Evolutionary conservation across 164 flowering plant species (phyloP).

Genomic region (Paratinospora sagittata): DNA sequence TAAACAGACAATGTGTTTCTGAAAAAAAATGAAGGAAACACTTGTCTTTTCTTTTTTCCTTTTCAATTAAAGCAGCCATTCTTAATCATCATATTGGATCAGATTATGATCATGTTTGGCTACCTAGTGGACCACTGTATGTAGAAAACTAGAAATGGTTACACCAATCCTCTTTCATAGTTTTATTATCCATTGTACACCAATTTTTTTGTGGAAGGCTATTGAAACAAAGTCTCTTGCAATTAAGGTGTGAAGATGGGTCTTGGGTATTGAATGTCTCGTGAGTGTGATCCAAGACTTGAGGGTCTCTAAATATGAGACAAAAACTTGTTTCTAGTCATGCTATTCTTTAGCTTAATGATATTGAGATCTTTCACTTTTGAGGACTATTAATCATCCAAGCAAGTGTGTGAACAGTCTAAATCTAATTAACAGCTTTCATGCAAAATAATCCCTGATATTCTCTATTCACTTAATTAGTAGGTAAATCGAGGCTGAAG

Average conservation of each 20-base stretch:
- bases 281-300: too few species aligned
- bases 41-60: background rate
- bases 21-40: background rate
- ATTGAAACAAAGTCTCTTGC: too few species aligned
- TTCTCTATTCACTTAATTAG: background rate
- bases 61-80: background rate
- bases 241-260: too few species aligned
- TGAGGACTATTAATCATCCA: background rate
- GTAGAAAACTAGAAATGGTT: too few species aligned
- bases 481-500: constrained; percentile 67
- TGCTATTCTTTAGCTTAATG: background rate
- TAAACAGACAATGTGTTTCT: background rate
- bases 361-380: background rate
- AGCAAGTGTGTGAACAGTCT: background rate
- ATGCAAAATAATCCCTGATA: background rate
- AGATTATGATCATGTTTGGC: too few species aligned
- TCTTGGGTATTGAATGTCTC: too few species aligned
- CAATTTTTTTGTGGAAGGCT: too few species aligned
- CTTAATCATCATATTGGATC: too few species aligned
- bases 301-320: too few species aligned
- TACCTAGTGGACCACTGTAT: too few species aligned
- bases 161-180: too few species aligned
- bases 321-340: background rate
- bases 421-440: background rate
- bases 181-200: too few species aligned